Percentiles rank a stretch among this genome's conserved stretches.
phyloP scores from a whole-genome alignment of 2,329 filamentous ascomycete genomes.

The Scedosporium apiospermum region DNA sequence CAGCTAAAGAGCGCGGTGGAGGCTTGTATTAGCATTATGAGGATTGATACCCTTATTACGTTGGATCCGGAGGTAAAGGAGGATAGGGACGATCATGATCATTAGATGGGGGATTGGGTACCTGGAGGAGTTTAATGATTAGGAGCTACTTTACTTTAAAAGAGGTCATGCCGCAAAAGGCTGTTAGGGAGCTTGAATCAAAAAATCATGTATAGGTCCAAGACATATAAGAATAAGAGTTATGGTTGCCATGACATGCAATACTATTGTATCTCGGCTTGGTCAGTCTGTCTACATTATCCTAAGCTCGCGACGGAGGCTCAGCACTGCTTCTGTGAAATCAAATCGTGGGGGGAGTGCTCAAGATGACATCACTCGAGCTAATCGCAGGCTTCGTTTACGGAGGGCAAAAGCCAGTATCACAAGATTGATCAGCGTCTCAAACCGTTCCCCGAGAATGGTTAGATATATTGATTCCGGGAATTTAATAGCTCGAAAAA shows the following conservation, averaged over 20 bases:
- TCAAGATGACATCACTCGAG: background rate
- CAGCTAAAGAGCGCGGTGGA: constrained; percentile 98
- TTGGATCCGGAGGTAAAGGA: constrained; percentile 79
- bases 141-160: background rate
- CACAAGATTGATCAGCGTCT: too few relatives aligned
- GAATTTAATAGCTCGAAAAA: too few relatives aligned
- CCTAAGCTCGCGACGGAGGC: too few relatives aligned
- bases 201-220: background rate
- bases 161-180: background rate
- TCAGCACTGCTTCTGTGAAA: background rate
- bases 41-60: constrained; percentile 98
- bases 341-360: background rate
- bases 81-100: constrained; percentile 77
- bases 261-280: background rate
- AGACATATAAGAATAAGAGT: background rate
- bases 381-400: too few relatives aligned
- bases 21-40: constrained; percentile 97
- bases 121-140: background rate
- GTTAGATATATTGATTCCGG: too few relatives aligned
- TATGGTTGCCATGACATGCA: background rate
- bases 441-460: too few relatives aligned
- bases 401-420: too few relatives aligned
- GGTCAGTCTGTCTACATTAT: background rate
- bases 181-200: background rate
- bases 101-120: constrained; percentile 36